Evolutionary conservation across 2,329 filamentous ascomycete species (phyloP).

Genomic region (Fusarium annulatum): DNA sequence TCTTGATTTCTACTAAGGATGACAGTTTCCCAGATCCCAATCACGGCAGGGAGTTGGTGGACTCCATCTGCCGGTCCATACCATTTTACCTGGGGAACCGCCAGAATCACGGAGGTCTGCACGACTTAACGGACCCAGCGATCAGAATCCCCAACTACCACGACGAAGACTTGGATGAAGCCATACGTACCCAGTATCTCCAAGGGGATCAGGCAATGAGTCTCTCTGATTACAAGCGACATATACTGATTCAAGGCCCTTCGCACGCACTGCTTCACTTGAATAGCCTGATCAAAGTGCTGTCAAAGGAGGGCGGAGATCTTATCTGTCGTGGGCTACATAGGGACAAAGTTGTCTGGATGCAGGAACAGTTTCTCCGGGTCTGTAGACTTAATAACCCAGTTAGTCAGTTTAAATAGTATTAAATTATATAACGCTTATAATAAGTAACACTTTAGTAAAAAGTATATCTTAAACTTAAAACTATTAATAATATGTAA

Average conservation of each 20-base stretch:
- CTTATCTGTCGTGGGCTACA: not conserved
- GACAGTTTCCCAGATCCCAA: not conserved
- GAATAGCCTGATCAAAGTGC: not conserved
- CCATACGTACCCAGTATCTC: not conserved
- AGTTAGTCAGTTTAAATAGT: not conserved
- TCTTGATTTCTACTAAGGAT: not conserved
- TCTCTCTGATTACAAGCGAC: not conserved
- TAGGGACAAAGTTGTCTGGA: not conserved
- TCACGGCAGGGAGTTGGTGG: not conserved
- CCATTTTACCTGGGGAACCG: not conserved
- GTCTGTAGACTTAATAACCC: not conserved
- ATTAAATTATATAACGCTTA: not conserved
- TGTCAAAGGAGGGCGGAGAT: not conserved
- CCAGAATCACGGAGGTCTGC: not conserved
- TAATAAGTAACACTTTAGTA: too few relatives aligned
- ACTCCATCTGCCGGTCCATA: not conserved
- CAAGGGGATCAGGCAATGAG: not conserved
- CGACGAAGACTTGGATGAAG: not conserved
- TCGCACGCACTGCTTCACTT: not conserved
- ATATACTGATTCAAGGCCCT: not conserved
- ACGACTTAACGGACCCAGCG: not conserved
- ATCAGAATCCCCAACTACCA: not conserved
- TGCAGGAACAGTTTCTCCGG: not conserved
- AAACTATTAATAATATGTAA: too few relatives aligned
- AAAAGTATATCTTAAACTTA: too few relatives aligned